These are phyloP conservation scores for Plasmodiophora brassicae DNA, from an alignment of 208 protist genomes.

Conservation along the genomic window DNA sequence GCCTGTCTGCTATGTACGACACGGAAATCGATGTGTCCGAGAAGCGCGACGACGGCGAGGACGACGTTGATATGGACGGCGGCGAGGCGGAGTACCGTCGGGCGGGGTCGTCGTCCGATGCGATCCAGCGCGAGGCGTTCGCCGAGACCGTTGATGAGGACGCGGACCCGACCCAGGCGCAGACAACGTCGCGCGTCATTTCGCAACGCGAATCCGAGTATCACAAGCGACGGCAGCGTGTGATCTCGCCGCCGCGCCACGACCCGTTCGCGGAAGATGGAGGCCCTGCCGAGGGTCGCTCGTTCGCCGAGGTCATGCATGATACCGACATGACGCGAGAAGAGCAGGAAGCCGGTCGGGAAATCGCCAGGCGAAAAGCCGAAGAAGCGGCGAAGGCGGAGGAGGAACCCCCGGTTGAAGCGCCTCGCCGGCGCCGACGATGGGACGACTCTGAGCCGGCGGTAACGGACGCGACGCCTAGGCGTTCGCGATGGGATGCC, in stretches of 20 bases:
- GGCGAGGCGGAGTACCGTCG: background rate
- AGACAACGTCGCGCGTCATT: background rate
- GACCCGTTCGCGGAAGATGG: background rate
- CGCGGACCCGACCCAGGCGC: background rate
- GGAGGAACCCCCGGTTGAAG: too few species aligned
- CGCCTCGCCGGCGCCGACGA: background rate
- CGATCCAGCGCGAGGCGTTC: slow-evolving; percentile 27
- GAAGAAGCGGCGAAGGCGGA: background rate
- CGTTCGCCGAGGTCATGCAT: slow-evolving; percentile 16
- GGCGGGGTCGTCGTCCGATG: background rate
- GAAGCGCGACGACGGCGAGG: background rate
- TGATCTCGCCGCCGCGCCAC: background rate
- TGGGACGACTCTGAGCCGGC: background rate
- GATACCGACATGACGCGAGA: background rate
- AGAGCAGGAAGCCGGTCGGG: background rate
- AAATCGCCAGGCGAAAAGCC: too few species aligned
- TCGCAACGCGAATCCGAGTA: background rate
- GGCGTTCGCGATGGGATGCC: background rate
- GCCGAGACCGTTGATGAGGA: background rate
- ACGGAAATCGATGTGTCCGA: background rate
- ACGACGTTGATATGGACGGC: background rate
- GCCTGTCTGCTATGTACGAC: background rate
- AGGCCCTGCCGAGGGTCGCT: background rate
- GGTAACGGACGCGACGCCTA: background rate
- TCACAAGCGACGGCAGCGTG: background rate